Evolutionary conservation across 345 rosid species (phyloP), one percentile per base, ranked within the genome.

Genomic region (Murraya koenigii): DNA sequence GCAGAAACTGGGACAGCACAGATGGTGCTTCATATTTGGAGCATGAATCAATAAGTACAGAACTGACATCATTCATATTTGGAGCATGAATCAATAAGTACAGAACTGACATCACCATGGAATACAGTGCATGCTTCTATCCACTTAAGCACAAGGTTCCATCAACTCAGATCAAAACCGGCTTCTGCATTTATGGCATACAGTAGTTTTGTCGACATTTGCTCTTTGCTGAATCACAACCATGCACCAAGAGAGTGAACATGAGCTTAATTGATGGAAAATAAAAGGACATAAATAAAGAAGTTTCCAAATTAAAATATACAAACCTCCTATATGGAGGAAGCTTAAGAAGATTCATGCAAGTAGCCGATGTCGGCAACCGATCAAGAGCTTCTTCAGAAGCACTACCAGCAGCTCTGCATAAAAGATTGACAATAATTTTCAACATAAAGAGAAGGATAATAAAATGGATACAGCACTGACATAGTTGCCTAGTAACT

Each of bases 281-380:
- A 72, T 38, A 44, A 68, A 30, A 25, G 23, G 25, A 7, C 7
- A 63, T 9, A 32, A 38, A 22, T 38, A 10, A 38, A 33, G 15
- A 66, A 10, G 36, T 35, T 66, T 10, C 26, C 49, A 35, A 35
- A 36, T 62, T 28, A 62, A 65, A 35, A 22, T 20, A 68, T 41
- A 88, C 89, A 82, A 80, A 96, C 98, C 99, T 96, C 85, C 92
- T 84, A 77, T 96, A 96, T 8, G 99, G 98, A 13, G 99, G 99
- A 88, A 96, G 99, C 90, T 96, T 96, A 30, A 96, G 91, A 84
- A 94, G 97, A 86, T 96, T 96, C 99, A 96, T 96, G 79, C 99
- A 96, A 77, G 99, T 96, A 68, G 98, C 99, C 56, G 98, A 81
- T 54, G 99, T 96, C 1, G 99, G 99, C 79, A 96, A 85, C 63